phyloP scores from a whole-genome alignment of 495 filamentous ascomycete genomes.

The Penicillium mononematosum region DNA sequence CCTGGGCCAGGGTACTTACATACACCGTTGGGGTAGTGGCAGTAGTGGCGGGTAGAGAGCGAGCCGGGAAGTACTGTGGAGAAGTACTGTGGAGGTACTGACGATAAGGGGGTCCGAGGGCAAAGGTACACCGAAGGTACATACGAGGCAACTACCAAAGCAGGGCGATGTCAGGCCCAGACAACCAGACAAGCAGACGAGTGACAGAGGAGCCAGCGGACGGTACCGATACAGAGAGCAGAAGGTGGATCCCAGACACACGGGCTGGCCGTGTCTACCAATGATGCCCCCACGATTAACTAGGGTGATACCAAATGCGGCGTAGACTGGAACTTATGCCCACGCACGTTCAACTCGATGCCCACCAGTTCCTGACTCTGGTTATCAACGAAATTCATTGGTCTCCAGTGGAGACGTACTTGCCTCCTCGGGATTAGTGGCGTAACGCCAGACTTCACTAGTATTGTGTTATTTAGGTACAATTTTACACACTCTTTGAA shows the following conservation, averaged over 20 bases:
- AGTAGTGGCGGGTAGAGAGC: constrained; percentile 20
- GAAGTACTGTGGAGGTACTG: constrained; percentile 13
- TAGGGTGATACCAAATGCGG: constrained; percentile 25
- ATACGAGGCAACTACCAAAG: background rate
- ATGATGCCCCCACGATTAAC: constrained; percentile 23
- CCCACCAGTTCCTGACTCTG: constrained; percentile 23
- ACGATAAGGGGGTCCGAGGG: constrained; percentile 10
- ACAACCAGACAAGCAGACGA: constrained; percentile 3
- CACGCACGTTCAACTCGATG: constrained; percentile 22
- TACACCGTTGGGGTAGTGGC: constrained; percentile 15
- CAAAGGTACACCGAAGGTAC: constrained; percentile 16
- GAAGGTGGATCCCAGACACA: constrained; percentile 15
- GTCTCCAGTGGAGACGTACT: constrained; percentile 9
- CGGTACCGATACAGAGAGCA: constrained; percentile 15
- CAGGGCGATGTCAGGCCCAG: constrained; percentile 14
- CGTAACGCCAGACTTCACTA: constrained; percentile 11
- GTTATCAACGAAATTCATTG: constrained; percentile 16
- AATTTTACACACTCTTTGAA: background rate
- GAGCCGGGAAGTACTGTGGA: background rate
- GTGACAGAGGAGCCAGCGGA: constrained; percentile 4
- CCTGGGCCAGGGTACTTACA: constrained; percentile 25
- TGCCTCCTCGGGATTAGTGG: constrained; percentile 15
- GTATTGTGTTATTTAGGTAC: constrained; percentile 4
- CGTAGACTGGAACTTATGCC: constrained; percentile 23
- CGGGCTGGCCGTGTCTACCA: constrained; percentile 14